Conservation (phyloP, 108 stramenopile genomes). For the Epipyxis sp. region DNA sequence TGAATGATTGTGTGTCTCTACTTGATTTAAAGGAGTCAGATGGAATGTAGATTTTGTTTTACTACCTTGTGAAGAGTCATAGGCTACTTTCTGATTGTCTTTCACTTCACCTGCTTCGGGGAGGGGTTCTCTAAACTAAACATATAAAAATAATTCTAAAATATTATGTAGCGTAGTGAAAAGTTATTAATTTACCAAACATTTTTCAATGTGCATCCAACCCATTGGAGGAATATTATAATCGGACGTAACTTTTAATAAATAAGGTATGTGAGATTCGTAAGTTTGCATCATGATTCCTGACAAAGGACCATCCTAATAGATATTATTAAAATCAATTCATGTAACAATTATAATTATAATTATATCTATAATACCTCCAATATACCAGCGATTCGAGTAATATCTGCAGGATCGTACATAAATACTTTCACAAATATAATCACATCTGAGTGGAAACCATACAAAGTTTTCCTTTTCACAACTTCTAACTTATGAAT, state of each 20-base stretch:
- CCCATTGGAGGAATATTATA: constrained; percentile 53
- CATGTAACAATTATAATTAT: too few species aligned
- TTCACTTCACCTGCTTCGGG: too few species aligned
- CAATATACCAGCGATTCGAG: constrained; percentile 37
- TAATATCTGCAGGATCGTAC: constrained; percentile 42
- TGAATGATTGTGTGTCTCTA: too few species aligned
- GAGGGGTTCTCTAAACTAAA: too few species aligned
- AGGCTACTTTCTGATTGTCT: too few species aligned
- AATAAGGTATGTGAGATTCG: constrained; percentile 54
- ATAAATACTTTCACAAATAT: constrained; percentile 34
- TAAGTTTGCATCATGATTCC: constrained; percentile 39
- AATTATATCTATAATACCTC: too few species aligned
- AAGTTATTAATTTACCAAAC: neutral
- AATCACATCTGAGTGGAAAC: constrained; percentile 34
- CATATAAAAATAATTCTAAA: neutral
- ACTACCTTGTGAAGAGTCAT: too few species aligned
- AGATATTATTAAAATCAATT: too few species aligned
- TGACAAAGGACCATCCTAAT: neutral
- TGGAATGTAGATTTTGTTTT: too few species aligned
- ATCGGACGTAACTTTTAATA: constrained; percentile 53
- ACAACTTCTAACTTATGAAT: constrained; percentile 30
- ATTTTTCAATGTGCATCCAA: constrained; percentile 45
- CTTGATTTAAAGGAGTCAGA: too few species aligned
- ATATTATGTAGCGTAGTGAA: neutral
- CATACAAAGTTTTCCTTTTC: constrained; percentile 37